A percentile compares a stretch with the other conserved stretches of the same genome.
phyloP scores from a whole-genome alignment of 2,329 filamentous ascomycete genomes.

The Colletotrichum navitas region DNA sequence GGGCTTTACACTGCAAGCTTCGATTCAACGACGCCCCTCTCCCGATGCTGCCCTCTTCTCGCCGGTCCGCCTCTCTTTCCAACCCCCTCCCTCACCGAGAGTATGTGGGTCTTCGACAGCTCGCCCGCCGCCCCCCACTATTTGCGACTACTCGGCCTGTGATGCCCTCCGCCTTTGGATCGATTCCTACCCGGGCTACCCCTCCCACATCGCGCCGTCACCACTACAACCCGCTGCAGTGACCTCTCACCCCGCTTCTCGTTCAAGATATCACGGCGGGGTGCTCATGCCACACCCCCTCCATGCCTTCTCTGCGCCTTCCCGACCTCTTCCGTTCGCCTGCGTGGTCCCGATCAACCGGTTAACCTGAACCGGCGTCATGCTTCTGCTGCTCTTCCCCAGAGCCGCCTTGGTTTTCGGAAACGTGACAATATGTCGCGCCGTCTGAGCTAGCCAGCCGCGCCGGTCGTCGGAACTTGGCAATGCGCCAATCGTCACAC shows the following conservation, averaged over 20 bases:
- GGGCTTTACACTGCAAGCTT: conserved; percentile 25
- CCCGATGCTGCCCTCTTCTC: conserved; percentile 23
- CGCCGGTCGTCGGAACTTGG: conserved; percentile 31
- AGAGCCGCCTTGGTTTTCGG: conserved; percentile 15
- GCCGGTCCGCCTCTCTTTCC: not conserved
- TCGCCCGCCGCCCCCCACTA: conserved; percentile 21
- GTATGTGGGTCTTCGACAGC: conserved; percentile 31
- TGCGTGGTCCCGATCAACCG: conserved; percentile 33
- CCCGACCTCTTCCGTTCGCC: conserved; percentile 38
- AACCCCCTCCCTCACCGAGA: conserved; percentile 15
- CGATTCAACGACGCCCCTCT: conserved; percentile 27
- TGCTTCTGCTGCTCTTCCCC: not conserved
- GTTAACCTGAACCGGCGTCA: conserved; percentile 22
- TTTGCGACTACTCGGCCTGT: conserved; percentile 25
- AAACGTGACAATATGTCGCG: conserved; percentile 24
- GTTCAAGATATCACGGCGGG: conserved; percentile 39
- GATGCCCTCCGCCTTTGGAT: conserved; percentile 40
- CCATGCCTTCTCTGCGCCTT: conserved; percentile 29
- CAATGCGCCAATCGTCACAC: conserved; percentile 33
- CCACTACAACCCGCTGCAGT: conserved; percentile 34
- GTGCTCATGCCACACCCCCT: conserved; percentile 23
- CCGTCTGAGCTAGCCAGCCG: conserved; percentile 1
- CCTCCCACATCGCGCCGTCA: conserved; percentile 23
- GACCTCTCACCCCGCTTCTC: conserved; percentile 39
- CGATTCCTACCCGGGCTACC: conserved; percentile 33